phyloP scores from a whole-genome alignment of 169 alveolate species.

The Theileria parva region DNA sequence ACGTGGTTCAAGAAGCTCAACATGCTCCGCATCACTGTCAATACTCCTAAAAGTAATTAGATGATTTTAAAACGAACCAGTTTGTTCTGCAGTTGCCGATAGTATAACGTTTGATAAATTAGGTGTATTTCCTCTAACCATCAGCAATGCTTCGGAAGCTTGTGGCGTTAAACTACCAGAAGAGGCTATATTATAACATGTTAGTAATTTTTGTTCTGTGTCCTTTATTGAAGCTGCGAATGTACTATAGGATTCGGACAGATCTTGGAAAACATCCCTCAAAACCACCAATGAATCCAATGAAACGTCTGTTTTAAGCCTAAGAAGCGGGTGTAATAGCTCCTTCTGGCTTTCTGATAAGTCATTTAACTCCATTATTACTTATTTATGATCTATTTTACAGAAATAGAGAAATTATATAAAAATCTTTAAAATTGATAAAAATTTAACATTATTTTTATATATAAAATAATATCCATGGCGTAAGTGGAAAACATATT shows the following conservation, averaged over 20 bases:
- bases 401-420: not conserved
- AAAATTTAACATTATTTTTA: not conserved
- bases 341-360: slow-evolving; percentile 53
- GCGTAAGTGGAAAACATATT: not conserved
- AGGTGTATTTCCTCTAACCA: slow-evolving; percentile 26
- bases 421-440: not conserved
- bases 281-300: slow-evolving; percentile 42
- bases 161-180: slow-evolving; percentile 32
- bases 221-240: slow-evolving; percentile 41
- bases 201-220: slow-evolving; percentile 24
- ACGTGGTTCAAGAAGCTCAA: slow-evolving; percentile 15
- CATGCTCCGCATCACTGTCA: slow-evolving; percentile 34
- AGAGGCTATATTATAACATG: slow-evolving; percentile 22
- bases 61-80: slow-evolving; percentile 26
- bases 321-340: slow-evolving; percentile 58
- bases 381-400: not conserved
- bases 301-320: slow-evolving; percentile 44
- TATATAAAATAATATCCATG: not conserved
- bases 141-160: slow-evolving; percentile 42
- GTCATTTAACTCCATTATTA: slow-evolving; percentile 48
- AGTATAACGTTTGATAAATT: slow-evolving; percentile 22
- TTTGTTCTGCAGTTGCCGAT: slow-evolving; percentile 49
- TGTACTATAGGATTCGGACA: slow-evolving; percentile 31
- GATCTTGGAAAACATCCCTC: slow-evolving; percentile 37
- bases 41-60: slow-evolving; percentile 14